Evolutionary conservation across 371 early-diverging fungal genomes (phyloP), one percentile per base, ranked within the genome.

Genomic region (Rhizopus sp.): DNA sequence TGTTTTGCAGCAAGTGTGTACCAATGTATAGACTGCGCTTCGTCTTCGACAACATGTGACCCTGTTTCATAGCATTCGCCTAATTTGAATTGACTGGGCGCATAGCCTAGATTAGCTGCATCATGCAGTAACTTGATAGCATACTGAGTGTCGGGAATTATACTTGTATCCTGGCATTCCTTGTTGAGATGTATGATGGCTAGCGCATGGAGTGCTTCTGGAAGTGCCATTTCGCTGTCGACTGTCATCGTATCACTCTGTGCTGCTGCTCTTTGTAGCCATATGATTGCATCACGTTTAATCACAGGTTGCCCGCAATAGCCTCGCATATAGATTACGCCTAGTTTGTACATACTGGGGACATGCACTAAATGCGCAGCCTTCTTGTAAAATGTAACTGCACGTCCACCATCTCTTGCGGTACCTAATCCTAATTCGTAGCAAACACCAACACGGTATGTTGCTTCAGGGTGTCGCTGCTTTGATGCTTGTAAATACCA

Each of bases 11-110:
- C 93, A 8, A 86, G 83, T 33, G 93, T 88, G 75, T 97, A 98
- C 96, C 97, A 99, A 7, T 90, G 90, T 57, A 98, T 92, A 3
- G 94, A 93, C 34, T 87, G 72, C 3, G 87, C 73, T 1, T 97
- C 88, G 61, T 97, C 94, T 6, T 89, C 78, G 0, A 90, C 83
- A 5, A 83, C 86, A 39, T 94, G 75, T 10, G 78, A 72, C 3
- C 99, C 99, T 63, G 92, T 91, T 74, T 98, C 97, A 72, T 95
- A 97, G 51, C 88, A 92, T 55, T 88, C 84, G 1, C 96, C 99
- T 10, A 99, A 80, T 46, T 91, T 89, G 64, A 89, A 88, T 69
- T 93, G 94, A 47, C 95, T 92, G 10, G 91, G 93, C 13, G 91
- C 88, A 75, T 97, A 96, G 9, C 93, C 94, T 30, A 92, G 75